Base-by-base conservation (phyloP, 805 yeast species). In the Zygosaccharomyces rouxii region DNA sequence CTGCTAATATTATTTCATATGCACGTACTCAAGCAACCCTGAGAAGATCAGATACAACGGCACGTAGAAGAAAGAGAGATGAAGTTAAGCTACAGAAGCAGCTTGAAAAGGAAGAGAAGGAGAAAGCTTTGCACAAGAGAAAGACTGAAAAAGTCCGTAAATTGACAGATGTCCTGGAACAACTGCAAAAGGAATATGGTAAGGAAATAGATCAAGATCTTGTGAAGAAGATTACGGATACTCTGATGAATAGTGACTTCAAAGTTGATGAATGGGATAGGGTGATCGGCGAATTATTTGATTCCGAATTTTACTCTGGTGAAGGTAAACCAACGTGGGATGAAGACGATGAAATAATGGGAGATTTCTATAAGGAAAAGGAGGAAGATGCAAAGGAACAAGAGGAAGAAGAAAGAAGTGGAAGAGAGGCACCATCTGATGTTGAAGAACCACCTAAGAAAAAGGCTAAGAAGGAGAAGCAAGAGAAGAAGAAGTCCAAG, bases 21-120 rank as follows among this genome's bases (percentile, higher is more conserved):
- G 97, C 98, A 2, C 89, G 99, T 78, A 84, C 75, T 38, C 97
- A 89, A 68, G 95, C 94, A 21, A 89, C 98, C 0, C 75, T 89
- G 62, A 83, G 99, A 71, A 77, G 99, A 63, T 81, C 84, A 18
- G 82, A 81, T 44, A 76, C 82, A 51, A 80, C 83, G 56, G 67
- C 85, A 10, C 80, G 99, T 58, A 89, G 89, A 72, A 81, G 83
- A 67, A 84, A 83, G 67, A 82, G 98, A 72, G 88, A 87, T 38
- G 78, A 76, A 63, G 80, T 82, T 66, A 77, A 72, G 42, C 84
- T 80, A 39, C 75, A 70, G 42, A 78, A 75, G 48, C 70, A 67
- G 38, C 70, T 75, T 54, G 81, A 77, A 51, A 76, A 79, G 46
- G 67, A 72, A 51, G 77, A 79, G 56, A 78, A 76, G 51, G 80